Conservation (phyloP, 2,329 filamentous ascomycete genomes). For the Diaporthe humulicola region DNA sequence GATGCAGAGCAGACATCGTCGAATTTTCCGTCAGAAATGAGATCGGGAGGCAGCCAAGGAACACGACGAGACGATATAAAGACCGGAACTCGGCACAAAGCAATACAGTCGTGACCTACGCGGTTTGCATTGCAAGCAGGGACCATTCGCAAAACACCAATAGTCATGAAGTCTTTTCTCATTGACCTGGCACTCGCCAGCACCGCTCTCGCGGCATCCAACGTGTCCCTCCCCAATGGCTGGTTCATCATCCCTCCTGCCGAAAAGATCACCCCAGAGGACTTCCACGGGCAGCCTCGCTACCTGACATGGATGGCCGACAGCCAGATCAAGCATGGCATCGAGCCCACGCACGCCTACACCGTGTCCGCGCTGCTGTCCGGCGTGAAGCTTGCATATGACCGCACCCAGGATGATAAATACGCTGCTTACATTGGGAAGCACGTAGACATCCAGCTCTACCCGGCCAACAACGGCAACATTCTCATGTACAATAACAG, state of each 20-base stretch:
- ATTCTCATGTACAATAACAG: conserved; percentile 24
- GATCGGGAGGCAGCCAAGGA: no score
- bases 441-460: conserved; percentile 4
- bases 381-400: conserved; percentile 5
- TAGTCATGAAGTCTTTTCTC: neutral
- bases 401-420: conserved; percentile 3
- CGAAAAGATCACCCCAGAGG: neutral
- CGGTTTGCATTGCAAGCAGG: neutral
- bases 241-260: conserved; percentile 23
- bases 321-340: conserved; percentile 12
- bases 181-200: neutral
- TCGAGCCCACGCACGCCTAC: conserved; percentile 22
- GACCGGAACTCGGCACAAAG: neutral
- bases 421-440: conserved; percentile 6
- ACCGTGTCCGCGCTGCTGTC: conserved; percentile 14
- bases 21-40: neutral
- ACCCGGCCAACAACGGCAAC: neutral
- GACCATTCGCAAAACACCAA: no score
- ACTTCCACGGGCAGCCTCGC: conserved; percentile 21
- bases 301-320: conserved; percentile 24
- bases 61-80: neutral
- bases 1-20: neutral
- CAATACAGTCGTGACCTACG: no score
- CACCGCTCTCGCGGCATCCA: neutral
- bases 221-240: conserved; percentile 12